Evolutionary conservation across 1,139 yeast genomes (phyloP).

Genomic region (Scheffersomyces stambukii): DNA sequence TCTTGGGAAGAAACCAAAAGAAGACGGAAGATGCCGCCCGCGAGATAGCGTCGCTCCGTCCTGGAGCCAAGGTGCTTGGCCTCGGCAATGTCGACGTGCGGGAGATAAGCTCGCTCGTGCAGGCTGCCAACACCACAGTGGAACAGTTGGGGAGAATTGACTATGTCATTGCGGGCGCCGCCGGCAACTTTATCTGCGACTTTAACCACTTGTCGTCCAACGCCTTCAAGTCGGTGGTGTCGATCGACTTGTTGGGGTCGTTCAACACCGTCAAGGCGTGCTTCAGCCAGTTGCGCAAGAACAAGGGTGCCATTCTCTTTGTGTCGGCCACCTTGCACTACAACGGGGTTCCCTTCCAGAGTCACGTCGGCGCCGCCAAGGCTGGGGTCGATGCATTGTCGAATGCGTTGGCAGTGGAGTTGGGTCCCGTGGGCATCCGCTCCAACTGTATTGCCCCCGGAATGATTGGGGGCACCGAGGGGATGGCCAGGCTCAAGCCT

Average conservation of each 20-base stretch:
- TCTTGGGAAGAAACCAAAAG: slow-evolving; percentile 70
- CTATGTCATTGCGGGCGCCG: slow-evolving; percentile 92
- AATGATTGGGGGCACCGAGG: slow-evolving; percentile 80
- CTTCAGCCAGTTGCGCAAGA: slow-evolving; percentile 59
- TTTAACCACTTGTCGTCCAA: slow-evolving; percentile 75
- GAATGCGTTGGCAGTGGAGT: slow-evolving; percentile 80
- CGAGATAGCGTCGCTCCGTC: slow-evolving; percentile 57
- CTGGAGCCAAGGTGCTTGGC: slow-evolving; percentile 68
- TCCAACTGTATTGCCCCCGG: slow-evolving; percentile 91
- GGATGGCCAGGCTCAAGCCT: slow-evolving; percentile 55
- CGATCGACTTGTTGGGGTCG: slow-evolving; percentile 83
- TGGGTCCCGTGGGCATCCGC: slow-evolving; percentile 85
- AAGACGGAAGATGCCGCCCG: slow-evolving; percentile 67
- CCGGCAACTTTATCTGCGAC: slow-evolving; percentile 87
- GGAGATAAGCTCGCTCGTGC: slow-evolving; percentile 50
- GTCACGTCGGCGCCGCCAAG: slow-evolving; percentile 92
- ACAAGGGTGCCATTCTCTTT: slow-evolving; percentile 73
- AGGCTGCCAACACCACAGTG: slow-evolving; percentile 67
- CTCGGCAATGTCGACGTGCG: slow-evolving; percentile 78
- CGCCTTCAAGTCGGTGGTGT: slow-evolving; percentile 85
- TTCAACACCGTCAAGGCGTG: slow-evolving; percentile 86
- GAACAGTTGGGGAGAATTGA: slow-evolving; percentile 70
- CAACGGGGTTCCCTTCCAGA: slow-evolving; percentile 85
- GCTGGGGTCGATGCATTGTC: slow-evolving; percentile 92
- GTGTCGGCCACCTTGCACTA: slow-evolving; percentile 91